These are phyloP conservation scores for Hyphopichia buzzinii DNA, from an alignment of 1,139 yeast species.

Conservation along the genomic window DNA sequence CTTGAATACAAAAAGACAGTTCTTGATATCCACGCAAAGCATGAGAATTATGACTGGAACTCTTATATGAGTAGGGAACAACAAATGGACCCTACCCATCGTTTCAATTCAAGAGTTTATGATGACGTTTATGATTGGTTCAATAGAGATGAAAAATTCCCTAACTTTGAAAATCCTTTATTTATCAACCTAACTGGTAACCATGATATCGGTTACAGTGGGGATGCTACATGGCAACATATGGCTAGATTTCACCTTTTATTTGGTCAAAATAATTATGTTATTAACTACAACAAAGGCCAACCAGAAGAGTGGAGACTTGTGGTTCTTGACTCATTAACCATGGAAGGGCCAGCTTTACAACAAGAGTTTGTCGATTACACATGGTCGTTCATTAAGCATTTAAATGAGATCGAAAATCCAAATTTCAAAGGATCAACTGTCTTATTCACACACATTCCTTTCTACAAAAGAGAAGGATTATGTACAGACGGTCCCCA, in stretches of 20 bases:
- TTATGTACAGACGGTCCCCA: slow-evolving; percentile 85
- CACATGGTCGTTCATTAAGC: slow-evolving; percentile 71
- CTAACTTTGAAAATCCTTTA: slow-evolving; percentile 47
- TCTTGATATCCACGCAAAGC: slow-evolving; percentile 43
- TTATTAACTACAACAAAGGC: slow-evolving; percentile 63
- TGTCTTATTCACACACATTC: slow-evolving; percentile 82
- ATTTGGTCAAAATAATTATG: slow-evolving; percentile 84
- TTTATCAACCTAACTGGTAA: slow-evolving; percentile 87
- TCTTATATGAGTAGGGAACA: slow-evolving; percentile 40
- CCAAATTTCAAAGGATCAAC: slow-evolving; percentile 69
- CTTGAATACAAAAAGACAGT: slow-evolving; percentile 47
- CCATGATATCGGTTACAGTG: slow-evolving; percentile 94
- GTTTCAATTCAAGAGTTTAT: slow-evolving; percentile 51
- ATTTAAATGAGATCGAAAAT: slow-evolving; percentile 47
- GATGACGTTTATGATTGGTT: slow-evolving; percentile 68
- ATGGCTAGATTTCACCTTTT: slow-evolving; percentile 70
- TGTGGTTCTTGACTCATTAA: slow-evolving; percentile 78
- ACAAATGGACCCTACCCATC: slow-evolving; percentile 37
- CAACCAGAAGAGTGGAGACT: slow-evolving; percentile 74
- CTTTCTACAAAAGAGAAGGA: slow-evolving; percentile 78
- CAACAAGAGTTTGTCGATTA: slow-evolving; percentile 66
- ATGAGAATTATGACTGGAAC: slow-evolving; percentile 56
- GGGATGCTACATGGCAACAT: slow-evolving; percentile 92
- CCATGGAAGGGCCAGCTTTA: slow-evolving; percentile 87
- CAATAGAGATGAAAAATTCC: slow-evolving; percentile 23